Evolutionary conservation across 352 stramenopile species (phyloP), one percentile per base, ranked within the genome.

Genomic region (Phytophthora sp.): DNA sequence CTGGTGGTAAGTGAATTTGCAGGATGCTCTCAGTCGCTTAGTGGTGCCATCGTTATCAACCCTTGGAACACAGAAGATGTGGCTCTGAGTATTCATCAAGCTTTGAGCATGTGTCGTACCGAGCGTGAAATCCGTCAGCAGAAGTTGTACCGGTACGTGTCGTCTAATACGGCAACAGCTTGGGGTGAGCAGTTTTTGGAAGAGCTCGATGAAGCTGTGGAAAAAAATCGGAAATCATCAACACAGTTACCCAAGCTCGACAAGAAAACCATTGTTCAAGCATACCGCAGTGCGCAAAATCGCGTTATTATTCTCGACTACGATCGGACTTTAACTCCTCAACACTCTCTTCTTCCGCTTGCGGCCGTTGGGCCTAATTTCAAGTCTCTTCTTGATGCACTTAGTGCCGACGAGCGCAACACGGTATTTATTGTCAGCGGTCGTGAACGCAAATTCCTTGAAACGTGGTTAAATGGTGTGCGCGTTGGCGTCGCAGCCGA

Each of bases 1-100:
- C 66, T 97, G 21, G 77, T 97, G 17, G 62, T 97, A 28, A 96
- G 86, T 34, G 90, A 97, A 55, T 97, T 97, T 65, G 89, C 90
- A 20, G 90, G 90, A 1, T 94, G 78, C 35, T 91, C 89, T 12
- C 89, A 97, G 70, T 96, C 86, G 13, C 51, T 97, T 1, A 94
- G 75, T 55, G 89, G 89, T 2, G 90, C 90, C 11, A 82, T 97
- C 30, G 82, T 94, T 18, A 76, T 96, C 18, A 97, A 97, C 39
- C 90, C 90, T 17, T 91, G 82, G 83, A 91, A 94, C 62, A 96
- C 87, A 11, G 87, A 97, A 58, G 85, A 97, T 50, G 55, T 96
- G 17, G 87, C 87, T 15, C 43, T 86, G 26, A 88, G 80, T 37
- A 88, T 97, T 38, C 77, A 96, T 48, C 79, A 95, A 65, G 85